Evolutionary conservation across 2,329 filamentous ascomycete species (phyloP).

Genomic region (Thelonectria rubi): DNA sequence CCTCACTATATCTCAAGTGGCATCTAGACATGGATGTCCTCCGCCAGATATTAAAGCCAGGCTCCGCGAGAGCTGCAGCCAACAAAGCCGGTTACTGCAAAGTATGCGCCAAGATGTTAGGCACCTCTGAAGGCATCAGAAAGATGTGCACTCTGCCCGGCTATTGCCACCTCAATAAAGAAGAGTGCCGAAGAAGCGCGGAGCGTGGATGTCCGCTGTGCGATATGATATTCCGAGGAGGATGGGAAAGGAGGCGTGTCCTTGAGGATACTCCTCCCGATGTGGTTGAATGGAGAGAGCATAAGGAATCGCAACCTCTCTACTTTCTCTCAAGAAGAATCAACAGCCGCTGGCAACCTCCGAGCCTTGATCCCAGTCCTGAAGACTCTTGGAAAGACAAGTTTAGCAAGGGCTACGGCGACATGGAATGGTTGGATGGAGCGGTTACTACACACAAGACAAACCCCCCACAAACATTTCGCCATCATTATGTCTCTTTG

Average conservation of each 20-base stretch:
- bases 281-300: no score
- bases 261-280: not conserved
- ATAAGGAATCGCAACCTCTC: not conserved
- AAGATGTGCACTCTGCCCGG: conserved; percentile 2
- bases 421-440: conserved; percentile 8
- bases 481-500: not conserved
- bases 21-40: not conserved
- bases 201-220: conserved; percentile 7
- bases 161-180: conserved; percentile 5
- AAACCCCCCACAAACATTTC: not conserved
- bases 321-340: conserved; percentile 3
- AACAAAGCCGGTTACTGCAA: conserved; percentile 4
- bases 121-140: conserved; percentile 3
- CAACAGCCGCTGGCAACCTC: not conserved
- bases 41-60: not conserved
- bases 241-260: conserved; percentile 2
- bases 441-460: not conserved
- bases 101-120: conserved; percentile 9
- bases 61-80: not conserved
- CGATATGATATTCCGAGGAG: conserved; percentile 7
- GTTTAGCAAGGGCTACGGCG: not conserved
- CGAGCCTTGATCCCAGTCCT: no score
- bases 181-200: not conserved
- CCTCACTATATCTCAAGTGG: no score
- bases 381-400: not conserved